Base-by-base conservation (phyloP, 495 filamentous ascomycete species). In the Daldinia grandis region DNA sequence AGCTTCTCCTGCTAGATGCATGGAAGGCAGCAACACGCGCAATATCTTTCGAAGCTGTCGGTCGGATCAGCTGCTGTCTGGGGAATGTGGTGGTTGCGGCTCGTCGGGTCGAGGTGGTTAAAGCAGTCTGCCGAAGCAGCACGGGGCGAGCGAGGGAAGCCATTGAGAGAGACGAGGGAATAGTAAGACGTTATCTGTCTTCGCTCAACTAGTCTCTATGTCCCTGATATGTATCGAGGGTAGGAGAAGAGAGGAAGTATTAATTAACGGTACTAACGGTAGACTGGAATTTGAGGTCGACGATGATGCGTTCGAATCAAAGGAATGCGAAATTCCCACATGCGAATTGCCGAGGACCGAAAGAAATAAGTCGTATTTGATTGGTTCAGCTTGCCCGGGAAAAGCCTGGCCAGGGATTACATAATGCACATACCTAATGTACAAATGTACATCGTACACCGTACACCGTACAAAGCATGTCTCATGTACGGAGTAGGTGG, bases 1-100 rank as follows among this genome's bases (percentile, higher is more conserved):
- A 88, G 74, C 81, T 80, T 79, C 85, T 87, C 79, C 83, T 84
- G 73, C 86, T 82, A 47, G 89, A 91, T 70, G 88, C 89, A 77
- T 93, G 91, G 86, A 94, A 94, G 74, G 88, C 88, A 35, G 91
- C 85, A 59, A 87, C 76, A 56, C 81, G 79, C 30, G 78, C 59
- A 59, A 70, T 74, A 58, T 77, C 74, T 70, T 77, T 69, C 59
- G 81, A 61, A 24, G 76, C 37, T 53, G 76, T 67, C 27, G 80
- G 76, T 54, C 75, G 72, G 59, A 79, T 67, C 24, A 80, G 40
- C 65, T 68, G 69, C 42, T 78, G 69, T 65, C 57, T 74, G 9
- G 74, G 68, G 53, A 77, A 68, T 19, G 71, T 44, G 68, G 71
- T 40, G 35, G 66, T 65, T 27, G 76, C 75, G 51, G 69, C 57